A percentile compares a stretch with the other conserved stretches of the same genome.
Evolutionary conservation across 805 yeast genomes (phyloP).

Genomic region (Candida bentonensis): DNA sequence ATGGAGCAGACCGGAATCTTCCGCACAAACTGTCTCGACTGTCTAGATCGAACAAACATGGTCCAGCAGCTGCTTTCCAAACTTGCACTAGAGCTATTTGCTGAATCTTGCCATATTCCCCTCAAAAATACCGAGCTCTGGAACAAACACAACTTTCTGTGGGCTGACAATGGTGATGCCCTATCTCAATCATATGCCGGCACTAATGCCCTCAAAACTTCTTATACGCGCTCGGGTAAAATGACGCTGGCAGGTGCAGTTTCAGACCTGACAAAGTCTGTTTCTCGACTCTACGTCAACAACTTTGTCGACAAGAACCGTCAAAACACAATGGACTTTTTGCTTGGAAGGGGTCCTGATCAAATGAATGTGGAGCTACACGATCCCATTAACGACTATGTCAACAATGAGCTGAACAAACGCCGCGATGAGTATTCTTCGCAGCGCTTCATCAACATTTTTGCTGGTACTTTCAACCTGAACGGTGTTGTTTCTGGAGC

Average conservation of each 20-base stretch:
- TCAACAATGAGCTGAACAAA: constrained; percentile 46
- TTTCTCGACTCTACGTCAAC: constrained; percentile 87
- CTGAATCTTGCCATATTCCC: constrained; percentile 31
- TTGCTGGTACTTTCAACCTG: constrained; percentile 77
- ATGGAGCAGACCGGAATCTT: constrained; percentile 83
- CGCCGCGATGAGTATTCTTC: constrained; percentile 43
- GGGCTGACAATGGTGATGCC: constrained; percentile 99
- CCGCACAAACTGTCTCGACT: constrained; percentile 87
- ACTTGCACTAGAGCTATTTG: constrained; percentile 39
- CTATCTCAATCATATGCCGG: constrained; percentile 94
- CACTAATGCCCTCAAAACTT: constrained; percentile 90
- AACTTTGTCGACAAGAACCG: constrained; percentile 87
- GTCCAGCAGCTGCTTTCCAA: constrained; percentile 64
- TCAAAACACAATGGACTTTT: constrained; percentile 76
- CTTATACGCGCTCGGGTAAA: constrained; percentile 87
- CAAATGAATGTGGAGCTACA: constrained; percentile 59
- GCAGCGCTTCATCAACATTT: constrained; percentile 43
- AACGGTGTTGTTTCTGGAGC: constrained; percentile 51
- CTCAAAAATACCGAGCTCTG: constrained; percentile 39
- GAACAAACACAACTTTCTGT: constrained; percentile 66
- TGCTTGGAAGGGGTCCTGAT: constrained; percentile 67
- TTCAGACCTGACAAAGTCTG: constrained; percentile 95
- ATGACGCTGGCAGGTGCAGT: constrained; percentile 94
- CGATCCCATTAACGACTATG: constrained; percentile 82
- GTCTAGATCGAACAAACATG: constrained; percentile 86